A percentile compares a stretch with the other conserved stretches of the same genome.
phyloP scores from a whole-genome alignment of 306 rosid genomes.

The Castanospermum australe region DNA sequence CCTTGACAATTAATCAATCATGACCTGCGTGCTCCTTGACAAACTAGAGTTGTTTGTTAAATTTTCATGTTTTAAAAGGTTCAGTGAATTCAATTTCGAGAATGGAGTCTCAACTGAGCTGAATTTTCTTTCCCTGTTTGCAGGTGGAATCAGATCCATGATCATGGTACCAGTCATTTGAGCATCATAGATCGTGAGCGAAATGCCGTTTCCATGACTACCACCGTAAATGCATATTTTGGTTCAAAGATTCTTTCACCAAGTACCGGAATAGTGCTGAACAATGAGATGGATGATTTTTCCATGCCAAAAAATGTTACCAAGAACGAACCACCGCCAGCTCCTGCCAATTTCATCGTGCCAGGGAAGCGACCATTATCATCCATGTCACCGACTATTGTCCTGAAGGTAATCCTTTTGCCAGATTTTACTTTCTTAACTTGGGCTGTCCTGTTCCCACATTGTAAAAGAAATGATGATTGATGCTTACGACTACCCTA shows the following conservation, averaged over 20 bases:
- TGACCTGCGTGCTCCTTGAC: neutral
- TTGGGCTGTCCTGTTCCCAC: neutral
- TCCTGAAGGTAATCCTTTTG: constrained; percentile 54
- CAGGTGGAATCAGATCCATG: constrained; percentile 80
- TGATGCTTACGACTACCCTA: neutral
- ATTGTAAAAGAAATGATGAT: neutral
- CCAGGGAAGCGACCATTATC: constrained; percentile 88
- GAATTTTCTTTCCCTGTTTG: neutral
- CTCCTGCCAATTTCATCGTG: constrained; percentile 68
- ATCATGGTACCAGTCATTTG: constrained; percentile 88
- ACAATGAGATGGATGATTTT: constrained; percentile 94
- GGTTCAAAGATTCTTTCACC: constrained; percentile 68
- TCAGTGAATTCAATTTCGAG: neutral
- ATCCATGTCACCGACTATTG: constrained; percentile 85
- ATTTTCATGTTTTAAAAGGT: neutral
- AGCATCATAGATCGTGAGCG: constrained; percentile 51
- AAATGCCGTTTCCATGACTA: constrained; percentile 84
- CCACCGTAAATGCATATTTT: constrained; percentile 65
- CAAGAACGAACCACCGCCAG: constrained; percentile 54
- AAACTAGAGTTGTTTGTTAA: neutral
- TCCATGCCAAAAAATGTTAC: constrained; percentile 60
- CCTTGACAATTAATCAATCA: neutral
- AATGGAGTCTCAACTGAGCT: neutral
- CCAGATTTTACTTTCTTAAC: neutral
- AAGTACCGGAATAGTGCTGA: constrained; percentile 79